These are phyloP conservation scores for Hypoxylon crocopeplum DNA, from an alignment of 495 filamentous ascomycete genomes.

Conservation along the genomic window DNA sequence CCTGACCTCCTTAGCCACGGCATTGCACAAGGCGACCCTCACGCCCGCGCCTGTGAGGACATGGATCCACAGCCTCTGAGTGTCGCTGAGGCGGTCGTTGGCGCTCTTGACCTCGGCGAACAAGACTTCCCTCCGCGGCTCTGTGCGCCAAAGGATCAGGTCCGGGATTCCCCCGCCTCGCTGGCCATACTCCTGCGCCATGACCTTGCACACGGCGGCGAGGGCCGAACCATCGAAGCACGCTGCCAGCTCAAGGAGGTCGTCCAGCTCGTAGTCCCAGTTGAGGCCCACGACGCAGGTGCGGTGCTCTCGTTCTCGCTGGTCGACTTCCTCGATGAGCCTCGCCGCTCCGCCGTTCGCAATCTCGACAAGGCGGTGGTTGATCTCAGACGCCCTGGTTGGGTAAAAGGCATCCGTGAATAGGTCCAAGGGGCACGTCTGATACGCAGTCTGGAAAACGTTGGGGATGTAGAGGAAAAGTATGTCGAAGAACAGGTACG, in stretches of 20 bases:
- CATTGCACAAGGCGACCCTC: slow-evolving; percentile 86
- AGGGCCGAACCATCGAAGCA: slow-evolving; percentile 84
- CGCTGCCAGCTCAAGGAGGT: slow-evolving; percentile 79
- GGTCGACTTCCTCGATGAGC: slow-evolving; percentile 73
- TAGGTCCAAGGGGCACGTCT: slow-evolving; percentile 91
- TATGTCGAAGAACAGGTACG: slow-evolving; percentile 90
- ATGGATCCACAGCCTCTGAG: slow-evolving; percentile 96
- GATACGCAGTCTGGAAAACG: slow-evolving; percentile 94
- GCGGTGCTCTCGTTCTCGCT: slow-evolving; percentile 66
- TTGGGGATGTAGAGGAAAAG: slow-evolving; percentile 94
- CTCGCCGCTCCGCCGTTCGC: slow-evolving; percentile 72
- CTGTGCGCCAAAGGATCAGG: slow-evolving; percentile 80
- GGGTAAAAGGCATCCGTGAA: slow-evolving; percentile 95
- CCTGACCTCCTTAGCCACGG: slow-evolving; percentile 74
- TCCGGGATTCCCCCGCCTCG: slow-evolving; percentile 91
- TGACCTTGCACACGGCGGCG: slow-evolving; percentile 84
- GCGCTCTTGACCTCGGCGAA: slow-evolving; percentile 94
- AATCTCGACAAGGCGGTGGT: slow-evolving; percentile 84
- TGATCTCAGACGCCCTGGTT: slow-evolving; percentile 83
- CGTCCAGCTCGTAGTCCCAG: slow-evolving; percentile 85
- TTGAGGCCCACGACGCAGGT: slow-evolving; percentile 90
- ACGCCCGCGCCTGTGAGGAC: slow-evolving; percentile 85
- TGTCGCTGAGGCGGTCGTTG: slow-evolving; percentile 96
- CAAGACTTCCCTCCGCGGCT: slow-evolving; percentile 52
- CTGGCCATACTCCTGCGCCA: slow-evolving; percentile 92